Percentiles rank a stretch among this genome's conserved stretches.
Evolutionary conservation across 345 rosid species (phyloP).

Genomic region (Sapria himalayana): DNA sequence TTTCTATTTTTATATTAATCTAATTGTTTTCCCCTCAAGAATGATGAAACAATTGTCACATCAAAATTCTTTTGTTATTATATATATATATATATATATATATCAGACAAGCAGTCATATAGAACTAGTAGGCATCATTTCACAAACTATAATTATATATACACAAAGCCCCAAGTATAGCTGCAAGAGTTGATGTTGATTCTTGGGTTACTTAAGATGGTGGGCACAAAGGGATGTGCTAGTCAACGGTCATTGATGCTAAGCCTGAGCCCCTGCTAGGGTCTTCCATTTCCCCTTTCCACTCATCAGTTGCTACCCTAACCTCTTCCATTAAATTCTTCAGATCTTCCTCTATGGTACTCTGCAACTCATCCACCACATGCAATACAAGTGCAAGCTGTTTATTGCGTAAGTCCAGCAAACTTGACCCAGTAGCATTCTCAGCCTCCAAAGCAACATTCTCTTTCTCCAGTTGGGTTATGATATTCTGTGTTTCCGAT

Average conservation of each 20-base stretch:
- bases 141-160: no score
- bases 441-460: conserved; percentile 67
- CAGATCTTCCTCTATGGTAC: conserved; percentile 75
- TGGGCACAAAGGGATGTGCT: no score
- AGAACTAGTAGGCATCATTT: no score
- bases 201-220: no score
- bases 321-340: conserved; percentile 73
- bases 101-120: no score
- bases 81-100: no score
- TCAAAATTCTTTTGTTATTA: no score
- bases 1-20: no score
- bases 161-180: no score
- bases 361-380: conserved; percentile 95
- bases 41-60: no score
- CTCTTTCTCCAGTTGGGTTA: conserved; percentile 53
- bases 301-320: conserved; percentile 57
- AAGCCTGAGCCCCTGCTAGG: conserved; percentile 25
- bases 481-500: conserved; percentile 63
- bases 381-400: conserved; percentile 78
- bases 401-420: conserved; percentile 83
- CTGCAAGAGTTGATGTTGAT: no score
- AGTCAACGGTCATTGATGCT: conserved; percentile 44
- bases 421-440: conserved; percentile 60
- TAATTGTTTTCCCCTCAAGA: no score
- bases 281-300: conserved; percentile 41